Base-by-base conservation (phyloP, 2,329 filamentous ascomycete species). In the Alternaria solani region DNA sequence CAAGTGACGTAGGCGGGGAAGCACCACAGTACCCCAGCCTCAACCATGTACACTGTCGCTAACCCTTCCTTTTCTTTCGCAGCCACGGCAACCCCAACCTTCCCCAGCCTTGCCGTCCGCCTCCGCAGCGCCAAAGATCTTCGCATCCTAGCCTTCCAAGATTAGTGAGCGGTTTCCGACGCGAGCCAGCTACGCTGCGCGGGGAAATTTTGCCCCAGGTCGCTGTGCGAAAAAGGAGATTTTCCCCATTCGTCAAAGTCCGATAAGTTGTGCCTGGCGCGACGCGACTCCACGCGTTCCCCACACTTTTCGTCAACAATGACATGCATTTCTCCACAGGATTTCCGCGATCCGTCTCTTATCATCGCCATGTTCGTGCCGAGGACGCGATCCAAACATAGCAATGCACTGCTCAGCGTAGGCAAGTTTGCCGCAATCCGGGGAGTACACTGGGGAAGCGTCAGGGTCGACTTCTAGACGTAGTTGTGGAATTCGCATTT, bases 231-330 rank as follows among this genome's bases (percentile, higher is more conserved):
- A 65, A 57, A 66, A 66, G 67, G 70, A 67, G 64, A 61, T 38
- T 70, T 71, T 62, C 70, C 68, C 68, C 68, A 54, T 68, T n/a
- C 9, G 55, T 51, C 14, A 11, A 43, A 18, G 11, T 56, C 55
- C n/a, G 34, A 34, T 30, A 39, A 16, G 4, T 5, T 16, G 49
- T 54, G 18, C 51, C 60, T 51, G 41, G 8, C 44, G 28, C 42
- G 23, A 47, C 32, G 32, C 49, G 59, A 58, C 53, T 47, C 56
- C 51, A 55, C 63, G 54, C 57, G 56, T 56, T 53, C 66, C 59
- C 66, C 68, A 63, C 66, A 68, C 38, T 56, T 52, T 58, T 52
- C 59, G 23, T 58, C 43, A 57, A 66, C 61, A 49, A 49, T 48
- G 48, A 57, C 49, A 56, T 68, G 56, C 61, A 62, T 20, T 49